phyloP scores from a whole-genome alignment of 2,329 filamentous ascomycete species.

The Diaporthe aspalathi region DNA sequence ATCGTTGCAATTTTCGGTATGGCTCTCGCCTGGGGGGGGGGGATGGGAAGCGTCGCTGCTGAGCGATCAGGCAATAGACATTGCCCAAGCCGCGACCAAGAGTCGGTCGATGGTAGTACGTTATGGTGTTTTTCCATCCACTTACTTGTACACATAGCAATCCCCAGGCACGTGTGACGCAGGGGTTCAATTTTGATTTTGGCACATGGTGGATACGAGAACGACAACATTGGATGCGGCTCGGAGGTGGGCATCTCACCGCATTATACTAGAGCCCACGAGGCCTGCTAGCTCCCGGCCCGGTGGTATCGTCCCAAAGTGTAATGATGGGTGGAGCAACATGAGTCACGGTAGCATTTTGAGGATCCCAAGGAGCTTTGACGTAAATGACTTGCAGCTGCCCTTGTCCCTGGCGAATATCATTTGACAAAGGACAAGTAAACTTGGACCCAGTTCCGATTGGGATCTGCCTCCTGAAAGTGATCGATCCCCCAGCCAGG shows the following conservation, averaged over 20 bases:
- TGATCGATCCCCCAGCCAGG: not conserved
- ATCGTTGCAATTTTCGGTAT: not conserved
- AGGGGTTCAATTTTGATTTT: not conserved
- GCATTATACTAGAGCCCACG: not conserved
- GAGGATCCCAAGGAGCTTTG: not conserved
- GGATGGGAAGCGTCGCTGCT: not conserved
- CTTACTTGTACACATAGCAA: not conserved
- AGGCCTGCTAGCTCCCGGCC: constrained; percentile 23
- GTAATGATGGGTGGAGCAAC: not conserved
- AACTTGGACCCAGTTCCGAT: not conserved
- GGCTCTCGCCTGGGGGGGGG: not conserved
- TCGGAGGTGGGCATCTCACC: not conserved
- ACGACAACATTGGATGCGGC: not conserved
- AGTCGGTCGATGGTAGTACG: not conserved
- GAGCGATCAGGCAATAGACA: not conserved
- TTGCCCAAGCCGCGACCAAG: not conserved
- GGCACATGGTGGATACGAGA: not conserved
- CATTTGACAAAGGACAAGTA: not conserved
- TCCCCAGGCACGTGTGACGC: not conserved
- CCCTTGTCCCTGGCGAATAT: not conserved
- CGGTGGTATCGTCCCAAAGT: constrained; percentile 27
- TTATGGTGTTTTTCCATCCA: not conserved
- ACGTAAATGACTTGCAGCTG: not conserved
- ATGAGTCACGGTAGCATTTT: constrained; percentile 9
- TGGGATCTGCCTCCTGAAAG: not conserved